Conservation (phyloP, 345 rosid genomes). For the Boechera retrofracta region DNA sequence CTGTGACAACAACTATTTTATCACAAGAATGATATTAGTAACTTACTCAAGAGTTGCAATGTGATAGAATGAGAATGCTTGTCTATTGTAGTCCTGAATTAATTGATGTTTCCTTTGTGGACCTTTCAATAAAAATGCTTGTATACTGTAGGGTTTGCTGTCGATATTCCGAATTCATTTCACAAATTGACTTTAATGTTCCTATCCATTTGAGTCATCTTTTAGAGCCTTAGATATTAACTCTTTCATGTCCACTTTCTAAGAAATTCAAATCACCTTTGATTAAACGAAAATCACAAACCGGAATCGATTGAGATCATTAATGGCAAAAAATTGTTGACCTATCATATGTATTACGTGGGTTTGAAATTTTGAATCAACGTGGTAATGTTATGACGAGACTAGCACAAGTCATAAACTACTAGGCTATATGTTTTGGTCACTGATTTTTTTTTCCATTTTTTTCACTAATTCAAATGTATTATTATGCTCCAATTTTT, state of each 20-base stretch:
- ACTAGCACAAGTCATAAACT: neutral
- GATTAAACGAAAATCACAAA: neutral
- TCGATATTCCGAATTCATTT: constrained; percentile 23
- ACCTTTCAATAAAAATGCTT: constrained; percentile 11
- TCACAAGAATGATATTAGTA: neutral
- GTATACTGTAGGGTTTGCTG: constrained; percentile 9
- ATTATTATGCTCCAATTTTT: neutral
- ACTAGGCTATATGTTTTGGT: neutral
- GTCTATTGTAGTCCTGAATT: neutral
- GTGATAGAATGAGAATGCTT: neutral
- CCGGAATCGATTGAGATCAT: neutral
- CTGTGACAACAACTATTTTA: neutral
- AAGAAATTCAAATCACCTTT: neutral
- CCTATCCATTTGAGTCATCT: constrained; percentile 17
- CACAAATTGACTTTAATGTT: constrained; percentile 16
- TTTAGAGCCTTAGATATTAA: neutral
- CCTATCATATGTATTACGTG: neutral
- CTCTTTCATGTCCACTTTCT: neutral
- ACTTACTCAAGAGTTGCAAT: neutral
- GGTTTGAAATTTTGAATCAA: neutral
- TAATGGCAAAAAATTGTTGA: no score
- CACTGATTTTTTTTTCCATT: neutral
- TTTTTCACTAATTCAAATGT: neutral
- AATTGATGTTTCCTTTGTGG: constrained; percentile 19
- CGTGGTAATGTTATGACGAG: neutral